Percentiles rank a stretch among this genome's conserved stretches.
These are phyloP conservation scores for Sphagnum tenellum DNA, from an alignment of 225 moss, liverwort and hornwort species.

Conservation along the genomic window DNA sequence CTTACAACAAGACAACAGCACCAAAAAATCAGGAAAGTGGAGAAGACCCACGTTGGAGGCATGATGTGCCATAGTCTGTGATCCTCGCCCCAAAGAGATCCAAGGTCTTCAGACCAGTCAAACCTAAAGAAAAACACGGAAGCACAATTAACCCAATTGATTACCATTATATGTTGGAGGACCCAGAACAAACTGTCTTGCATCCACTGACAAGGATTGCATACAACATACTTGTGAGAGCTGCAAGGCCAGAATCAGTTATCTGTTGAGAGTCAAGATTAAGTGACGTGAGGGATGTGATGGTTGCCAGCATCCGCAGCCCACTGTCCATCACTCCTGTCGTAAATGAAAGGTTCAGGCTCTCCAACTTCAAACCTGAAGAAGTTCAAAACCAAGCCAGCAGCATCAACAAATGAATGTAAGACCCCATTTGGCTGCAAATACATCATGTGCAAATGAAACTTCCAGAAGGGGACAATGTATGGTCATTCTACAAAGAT, in stretches of 20 bases:
- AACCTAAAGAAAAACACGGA: constrained; percentile 21
- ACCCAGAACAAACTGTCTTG: too few relatives aligned
- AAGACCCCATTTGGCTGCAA: too few relatives aligned
- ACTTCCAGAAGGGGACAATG: too few relatives aligned
- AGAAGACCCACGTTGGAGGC: constrained; percentile 47
- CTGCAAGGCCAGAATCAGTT: constrained; percentile 67
- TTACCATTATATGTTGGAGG: too few relatives aligned
- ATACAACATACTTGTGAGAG: constrained; percentile 45
- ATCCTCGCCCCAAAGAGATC: constrained; percentile 88
- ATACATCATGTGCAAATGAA: too few relatives aligned
- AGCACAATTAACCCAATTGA: too few relatives aligned
- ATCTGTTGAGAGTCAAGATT: constrained; percentile 87
- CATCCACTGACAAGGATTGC: too few relatives aligned
- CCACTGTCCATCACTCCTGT: constrained; percentile 59
- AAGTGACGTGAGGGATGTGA: constrained; percentile 75
- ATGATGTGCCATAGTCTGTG: constrained; percentile 67
- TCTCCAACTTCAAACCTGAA: constrained; percentile 70
- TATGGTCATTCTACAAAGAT: too few relatives aligned
- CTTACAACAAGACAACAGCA: too few relatives aligned
- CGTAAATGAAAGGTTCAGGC: constrained; percentile 77
- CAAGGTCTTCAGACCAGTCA: constrained; percentile 71
- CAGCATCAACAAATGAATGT: too few relatives aligned
- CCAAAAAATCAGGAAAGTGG: neutral
- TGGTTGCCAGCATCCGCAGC: constrained; percentile 60
- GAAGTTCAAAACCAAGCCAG: too few relatives aligned